A percentile compares a stretch with the other conserved stretches of the same genome.
These are phyloP conservation scores for Cryptosporidium viatorum DNA, from an alignment of 169 alveolate genomes.

Conservation along the genomic window DNA sequence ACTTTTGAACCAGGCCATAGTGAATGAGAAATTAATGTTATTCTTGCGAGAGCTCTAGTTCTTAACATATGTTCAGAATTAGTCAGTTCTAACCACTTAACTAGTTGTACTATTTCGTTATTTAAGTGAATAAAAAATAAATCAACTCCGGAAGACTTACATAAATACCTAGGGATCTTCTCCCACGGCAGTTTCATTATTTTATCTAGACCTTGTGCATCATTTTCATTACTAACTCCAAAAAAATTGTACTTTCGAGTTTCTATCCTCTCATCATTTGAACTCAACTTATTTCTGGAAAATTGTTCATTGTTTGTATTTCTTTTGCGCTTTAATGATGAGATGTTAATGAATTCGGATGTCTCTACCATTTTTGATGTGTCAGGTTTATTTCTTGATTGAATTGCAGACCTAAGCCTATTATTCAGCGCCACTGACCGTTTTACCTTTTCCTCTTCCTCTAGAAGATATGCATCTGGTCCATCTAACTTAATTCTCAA, in stretches of 20 bases:
- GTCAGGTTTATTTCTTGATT: constrained; percentile 69
- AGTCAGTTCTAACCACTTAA: constrained; percentile 69
- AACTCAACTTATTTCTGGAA: neutral
- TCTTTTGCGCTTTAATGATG: constrained; percentile 37
- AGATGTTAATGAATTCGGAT: constrained; percentile 44
- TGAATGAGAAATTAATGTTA: constrained; percentile 52
- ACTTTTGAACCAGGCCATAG: constrained; percentile 76
- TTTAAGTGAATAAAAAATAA: constrained; percentile 57
- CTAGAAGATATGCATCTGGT: constrained; percentile 64
- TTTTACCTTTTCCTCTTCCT: constrained; percentile 47
- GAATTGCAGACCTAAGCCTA: constrained; percentile 30
- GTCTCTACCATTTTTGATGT: constrained; percentile 60
- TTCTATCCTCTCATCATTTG: neutral
- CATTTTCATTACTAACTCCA: neutral
- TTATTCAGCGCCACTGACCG: constrained; percentile 29
- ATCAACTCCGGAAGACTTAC: constrained; percentile 3
- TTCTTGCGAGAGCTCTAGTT: constrained; percentile 68
- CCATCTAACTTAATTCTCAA: constrained; percentile 35
- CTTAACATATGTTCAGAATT: constrained; percentile 43
- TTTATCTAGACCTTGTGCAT: neutral
- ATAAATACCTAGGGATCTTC: constrained; percentile 23
- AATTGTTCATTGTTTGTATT: neutral
- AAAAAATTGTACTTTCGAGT: neutral
- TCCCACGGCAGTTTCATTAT: constrained; percentile 73
- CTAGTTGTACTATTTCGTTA: constrained; percentile 64